A percentile compares a stretch with the other conserved stretches of the same genome.
phyloP scores from a whole-genome alignment of 257 asterid genomes.

The Nicotiana benthamiana region DNA sequence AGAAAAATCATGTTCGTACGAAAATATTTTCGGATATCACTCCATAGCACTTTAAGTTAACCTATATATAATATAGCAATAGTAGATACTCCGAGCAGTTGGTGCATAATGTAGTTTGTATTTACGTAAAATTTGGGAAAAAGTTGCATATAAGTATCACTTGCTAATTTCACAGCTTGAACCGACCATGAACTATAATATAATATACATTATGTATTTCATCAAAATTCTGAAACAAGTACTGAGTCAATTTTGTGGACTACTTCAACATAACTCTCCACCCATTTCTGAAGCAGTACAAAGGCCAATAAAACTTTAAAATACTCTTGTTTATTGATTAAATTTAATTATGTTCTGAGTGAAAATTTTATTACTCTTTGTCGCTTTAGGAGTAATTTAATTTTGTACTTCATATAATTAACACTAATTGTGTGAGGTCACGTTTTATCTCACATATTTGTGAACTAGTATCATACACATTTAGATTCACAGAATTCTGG shows the following conservation, averaged over 20 bases:
- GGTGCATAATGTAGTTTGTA: too few relatives aligned
- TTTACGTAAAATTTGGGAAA: too few relatives aligned
- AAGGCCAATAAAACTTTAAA: background rate
- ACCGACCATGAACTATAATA: too few relatives aligned
- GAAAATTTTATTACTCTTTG: background rate
- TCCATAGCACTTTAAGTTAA: background rate
- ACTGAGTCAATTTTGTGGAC: background rate
- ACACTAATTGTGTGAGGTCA: too few relatives aligned
- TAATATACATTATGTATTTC: background rate
- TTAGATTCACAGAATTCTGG: too few relatives aligned
- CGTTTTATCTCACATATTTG: too few relatives aligned
- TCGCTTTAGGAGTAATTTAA: background rate
- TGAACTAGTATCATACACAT: too few relatives aligned
- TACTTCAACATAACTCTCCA: background rate
- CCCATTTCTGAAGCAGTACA: background rate
- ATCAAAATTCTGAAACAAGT: background rate
- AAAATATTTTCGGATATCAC: background rate
- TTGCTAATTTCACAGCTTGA: too few relatives aligned
- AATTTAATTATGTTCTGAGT: background rate
- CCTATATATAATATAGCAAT: background rate
- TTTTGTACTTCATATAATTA: too few relatives aligned
- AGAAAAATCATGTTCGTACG: background rate
- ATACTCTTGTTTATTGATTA: background rate
- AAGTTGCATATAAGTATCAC: too few relatives aligned
- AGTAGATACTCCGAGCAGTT: too few relatives aligned